Base-by-base conservation (phyloP, 768 basidiomycete species). In the Paxillus rubicundulus region DNA sequence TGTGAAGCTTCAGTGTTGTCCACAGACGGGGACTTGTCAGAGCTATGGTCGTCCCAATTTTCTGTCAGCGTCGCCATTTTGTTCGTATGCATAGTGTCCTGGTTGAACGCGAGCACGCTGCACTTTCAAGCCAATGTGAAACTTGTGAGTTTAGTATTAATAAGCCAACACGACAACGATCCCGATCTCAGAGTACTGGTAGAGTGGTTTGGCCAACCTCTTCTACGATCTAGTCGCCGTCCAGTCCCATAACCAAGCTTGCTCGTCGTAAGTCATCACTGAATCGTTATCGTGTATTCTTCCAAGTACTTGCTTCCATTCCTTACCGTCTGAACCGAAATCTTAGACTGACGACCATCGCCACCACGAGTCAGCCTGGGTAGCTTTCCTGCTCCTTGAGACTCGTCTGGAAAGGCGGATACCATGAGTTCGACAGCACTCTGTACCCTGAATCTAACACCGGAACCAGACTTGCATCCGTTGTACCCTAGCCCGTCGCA, bases 381-480 rank as follows among this genome's bases (percentile, higher is more conserved):
- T 52, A 43, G 45, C 45, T 64, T 39, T 39, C 43, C 30, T 27
- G 30, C 49, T 47, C 50, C 14, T 45, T 53, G 40, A 54, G 50
- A 37, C 45, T 45, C n/a, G 42, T 28, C 53, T 21, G 21, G 36
- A 56, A 55, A 44, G 34, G 16, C 36, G 27, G 21, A 28, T 16
- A 52, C 24, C 37, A 72, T 78, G 71, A 62, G 69, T 20, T 61
- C 69, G 38, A 34, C 64, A 45, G 58, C 67, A 43, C 61, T 73
- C 47, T 61, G 55, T 32, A 56, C 66, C 53, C 64, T 83, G 58
- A 82, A 89, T 69, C 69, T 89, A 27, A 76, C 78, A 24, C 87
- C 84, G 50, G 87, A 86, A 67, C 89, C 89, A 56, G 91, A 93
- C 70, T 74, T 93, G 47, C 81, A 86, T 64, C 91, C 91, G 41